A percentile compares a stretch with the other conserved stretches of the same genome.
phyloP scores from a whole-genome alignment of 2,329 filamentous ascomycete genomes.

The Penicillium sp. region DNA sequence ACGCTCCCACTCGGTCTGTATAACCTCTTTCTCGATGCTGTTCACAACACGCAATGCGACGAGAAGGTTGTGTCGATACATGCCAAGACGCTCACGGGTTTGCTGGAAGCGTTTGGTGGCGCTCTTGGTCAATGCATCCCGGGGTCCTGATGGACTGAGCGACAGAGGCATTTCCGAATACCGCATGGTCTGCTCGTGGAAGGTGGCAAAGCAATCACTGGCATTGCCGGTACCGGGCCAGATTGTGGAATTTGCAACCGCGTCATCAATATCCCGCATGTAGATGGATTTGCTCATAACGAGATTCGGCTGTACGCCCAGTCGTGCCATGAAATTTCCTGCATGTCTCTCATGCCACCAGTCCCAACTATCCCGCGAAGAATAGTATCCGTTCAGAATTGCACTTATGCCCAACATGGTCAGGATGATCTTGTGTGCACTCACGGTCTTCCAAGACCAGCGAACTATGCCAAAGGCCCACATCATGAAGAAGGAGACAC shows the following conservation, averaged over 20 bases:
- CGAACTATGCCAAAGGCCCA: slow-evolving; percentile 60
- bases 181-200: slow-evolving; percentile 36
- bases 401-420: slow-evolving; percentile 59
- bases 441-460: slow-evolving; percentile 58
- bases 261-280: slow-evolving; percentile 67
- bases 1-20: slow-evolving; percentile 83
- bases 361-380: slow-evolving; percentile 60
- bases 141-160: slow-evolving; percentile 22
- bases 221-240: slow-evolving; percentile 23
- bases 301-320: slow-evolving; percentile 70
- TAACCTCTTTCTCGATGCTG: slow-evolving; percentile 73
- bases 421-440: slow-evolving; percentile 67
- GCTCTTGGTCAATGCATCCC: slow-evolving; percentile 26
- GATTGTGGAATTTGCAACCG: slow-evolving; percentile 36
- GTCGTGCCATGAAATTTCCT: slow-evolving; percentile 65
- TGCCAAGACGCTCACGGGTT: slow-evolving; percentile 72
- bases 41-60: slow-evolving; percentile 88
- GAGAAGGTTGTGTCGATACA: slow-evolving; percentile 79
- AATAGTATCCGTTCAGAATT: slow-evolving; percentile 64
- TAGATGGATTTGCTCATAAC: slow-evolving; percentile 82
- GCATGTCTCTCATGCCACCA: slow-evolving; percentile 85
- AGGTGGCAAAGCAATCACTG: slow-evolving; percentile 38
- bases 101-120: slow-evolving; percentile 56
- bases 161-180: slow-evolving; percentile 26
- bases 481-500: slow-evolving; percentile 66